Conservation (phyloP, 1,139 yeast genomes). For the Saccharomycopsis hybrid region DNA sequence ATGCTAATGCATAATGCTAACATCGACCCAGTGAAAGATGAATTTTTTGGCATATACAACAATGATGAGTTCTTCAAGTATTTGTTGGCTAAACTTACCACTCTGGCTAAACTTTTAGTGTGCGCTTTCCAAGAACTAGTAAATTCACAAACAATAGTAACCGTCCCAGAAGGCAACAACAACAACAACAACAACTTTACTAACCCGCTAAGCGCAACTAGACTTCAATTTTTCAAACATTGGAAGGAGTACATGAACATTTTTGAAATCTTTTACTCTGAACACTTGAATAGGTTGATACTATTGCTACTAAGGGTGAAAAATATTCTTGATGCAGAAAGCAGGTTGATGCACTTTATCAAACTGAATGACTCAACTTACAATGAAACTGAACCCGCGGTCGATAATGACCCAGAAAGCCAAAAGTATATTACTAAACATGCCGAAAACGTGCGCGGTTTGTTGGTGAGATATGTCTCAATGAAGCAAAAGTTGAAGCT, state of each 20-base stretch:
- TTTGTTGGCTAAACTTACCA: background rate
- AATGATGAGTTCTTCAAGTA: conserved; percentile 3
- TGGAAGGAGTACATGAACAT: conserved; percentile 4
- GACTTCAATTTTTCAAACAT: background rate
- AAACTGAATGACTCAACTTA: background rate
- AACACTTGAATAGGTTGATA: conserved; percentile 6
- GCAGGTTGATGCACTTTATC: background rate
- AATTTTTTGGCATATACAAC: conserved; percentile 8
- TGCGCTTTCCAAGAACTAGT: background rate
- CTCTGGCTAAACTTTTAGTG: background rate
- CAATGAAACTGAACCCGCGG: background rate
- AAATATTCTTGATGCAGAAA: background rate
- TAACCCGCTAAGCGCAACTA: background rate
- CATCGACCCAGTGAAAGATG: background rate
- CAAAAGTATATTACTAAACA: background rate
- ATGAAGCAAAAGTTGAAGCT: background rate
- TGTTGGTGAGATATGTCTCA: background rate
- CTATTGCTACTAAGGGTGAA: conserved; percentile 1
- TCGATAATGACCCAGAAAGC: background rate
- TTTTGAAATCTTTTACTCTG: conserved; percentile 7
- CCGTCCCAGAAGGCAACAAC: background rate
- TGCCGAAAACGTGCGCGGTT: background rate
- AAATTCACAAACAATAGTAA: background rate
- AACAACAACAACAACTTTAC: background rate
- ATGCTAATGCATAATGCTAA: background rate